Percentiles rank a stretch among this genome's conserved stretches.
Evolutionary conservation across 1,284 basidiomycete genomes (phyloP).

Genomic region (Mycosarcoma mackinlayi): DNA sequence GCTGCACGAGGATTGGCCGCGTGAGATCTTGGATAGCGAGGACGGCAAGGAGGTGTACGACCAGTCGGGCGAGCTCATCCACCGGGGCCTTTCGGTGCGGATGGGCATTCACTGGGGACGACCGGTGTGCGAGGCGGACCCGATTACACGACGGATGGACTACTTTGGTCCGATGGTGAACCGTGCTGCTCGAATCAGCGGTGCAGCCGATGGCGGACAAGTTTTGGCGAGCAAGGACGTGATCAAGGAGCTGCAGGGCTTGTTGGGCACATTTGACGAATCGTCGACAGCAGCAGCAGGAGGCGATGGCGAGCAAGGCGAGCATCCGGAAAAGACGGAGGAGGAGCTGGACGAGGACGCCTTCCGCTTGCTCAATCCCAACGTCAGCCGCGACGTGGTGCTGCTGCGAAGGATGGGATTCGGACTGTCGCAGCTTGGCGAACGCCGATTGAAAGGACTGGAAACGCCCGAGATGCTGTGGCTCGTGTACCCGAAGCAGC

Average conservation of each 20-base stretch:
- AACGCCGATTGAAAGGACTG: constrained; percentile 91
- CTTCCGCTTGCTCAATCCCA: constrained; percentile 63
- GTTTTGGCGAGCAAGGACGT: constrained; percentile 93
- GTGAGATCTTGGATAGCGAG: constrained; percentile 90
- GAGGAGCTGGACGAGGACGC: constrained; percentile 64
- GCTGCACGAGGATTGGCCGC: constrained; percentile 88
- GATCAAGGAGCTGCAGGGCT: constrained; percentile 60
- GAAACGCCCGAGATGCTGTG: constrained; percentile 82
- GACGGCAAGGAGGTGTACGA: constrained; percentile 88
- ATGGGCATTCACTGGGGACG: constrained; percentile 97
- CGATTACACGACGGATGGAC: constrained; percentile 96
- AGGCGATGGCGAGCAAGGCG: constrained; percentile 11
- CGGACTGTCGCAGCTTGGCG: constrained; percentile 81
- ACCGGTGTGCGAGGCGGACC: constrained; percentile 92
- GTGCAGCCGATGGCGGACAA: constrained; percentile 89
- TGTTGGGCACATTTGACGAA: constrained; percentile 55
- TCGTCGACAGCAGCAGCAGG: constrained; percentile 17
- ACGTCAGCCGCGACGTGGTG: constrained; percentile 72
- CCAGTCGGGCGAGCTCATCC: constrained; percentile 77
- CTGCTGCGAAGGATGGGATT: constrained; percentile 81
- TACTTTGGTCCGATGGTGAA: constrained; percentile 69
- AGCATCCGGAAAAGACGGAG: constrained; percentile 32
- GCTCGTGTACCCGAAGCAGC: constrained; percentile 81
- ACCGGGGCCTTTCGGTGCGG: constrained; percentile 89
- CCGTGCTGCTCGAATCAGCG: constrained; percentile 83